Base-by-base conservation (phyloP, 768 basidiomycete genomes). In the Xerocomellus amylosporus region DNA sequence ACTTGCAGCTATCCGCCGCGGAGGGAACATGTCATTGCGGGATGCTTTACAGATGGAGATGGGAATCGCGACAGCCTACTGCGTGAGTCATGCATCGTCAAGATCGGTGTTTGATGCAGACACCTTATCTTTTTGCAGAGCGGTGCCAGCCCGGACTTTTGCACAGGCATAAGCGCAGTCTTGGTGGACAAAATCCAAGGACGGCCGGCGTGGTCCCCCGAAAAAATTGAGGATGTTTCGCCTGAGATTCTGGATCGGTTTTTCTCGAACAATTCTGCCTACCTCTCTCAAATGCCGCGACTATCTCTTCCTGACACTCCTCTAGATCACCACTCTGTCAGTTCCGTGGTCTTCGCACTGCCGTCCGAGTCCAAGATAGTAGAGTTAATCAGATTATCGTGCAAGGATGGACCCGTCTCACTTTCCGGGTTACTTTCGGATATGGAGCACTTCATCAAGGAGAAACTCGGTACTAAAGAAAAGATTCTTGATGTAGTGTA, bases 41-140 rank as follows among this genome's bases (percentile, higher is more conserved):
- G 77, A 88, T 53, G 83, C 83, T 1, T 75, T 98, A 55, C 74
- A 87, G 59, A 92, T 89, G 85, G 96, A 98, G 66, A 76, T 94
- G 59, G 83, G 82, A 61, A 88, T 98, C 64, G 94, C 92, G 19
- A 84, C 88, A 33, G 93, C 93, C 15, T 96, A 85, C 70, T 90
- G 90, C 62, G 94, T 95, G 71, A 76, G 92, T 82, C 58, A 33
- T 46, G 39, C 53, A 54, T 51, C 20, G 28, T 40, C 31, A 50
- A 40, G 46, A 42, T 46, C 49, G 46, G 38, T 62, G 24, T 55
- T 55, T 52, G 38, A 51, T 42, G 53, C 42, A 63, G 28, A 60
- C 54, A 45, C 55, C 49, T 49, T 39, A 55, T 49, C 36, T 4
- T 58, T 26, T 58, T 43, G 19, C 65, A 94, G 93, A 84, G 75